phyloP scores from a whole-genome alignment of 2,329 filamentous ascomycete genomes.

The Colletotrichum melonis region DNA sequence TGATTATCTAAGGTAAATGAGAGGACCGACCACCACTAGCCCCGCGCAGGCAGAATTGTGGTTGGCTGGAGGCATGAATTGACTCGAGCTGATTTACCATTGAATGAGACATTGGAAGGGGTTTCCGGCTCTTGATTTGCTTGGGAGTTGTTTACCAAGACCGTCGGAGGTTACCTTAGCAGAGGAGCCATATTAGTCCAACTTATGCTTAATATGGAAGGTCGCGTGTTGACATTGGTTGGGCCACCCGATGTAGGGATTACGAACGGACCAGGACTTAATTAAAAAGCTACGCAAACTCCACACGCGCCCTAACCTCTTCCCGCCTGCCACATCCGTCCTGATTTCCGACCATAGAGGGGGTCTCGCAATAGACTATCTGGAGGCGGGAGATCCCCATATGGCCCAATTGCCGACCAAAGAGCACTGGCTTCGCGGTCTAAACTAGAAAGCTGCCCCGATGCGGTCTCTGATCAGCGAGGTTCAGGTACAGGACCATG shows the following conservation, averaged over 20 bases:
- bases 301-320: slow-evolving; percentile 14
- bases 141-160: not conserved
- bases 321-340: slow-evolving; percentile 29
- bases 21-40: not conserved
- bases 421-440: not conserved
- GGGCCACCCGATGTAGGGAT: not conserved
- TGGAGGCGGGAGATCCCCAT: slow-evolving; percentile 26
- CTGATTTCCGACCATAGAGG: slow-evolving; percentile 12
- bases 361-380: slow-evolving; percentile 18
- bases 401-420: slow-evolving; percentile 22
- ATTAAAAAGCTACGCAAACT: slow-evolving; percentile 11
- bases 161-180: slow-evolving; percentile 6
- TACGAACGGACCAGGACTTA: not conserved
- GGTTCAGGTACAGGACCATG: not conserved
- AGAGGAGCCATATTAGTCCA: slow-evolving; percentile 10
- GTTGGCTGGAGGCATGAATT: not conserved
- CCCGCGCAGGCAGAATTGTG: not conserved
- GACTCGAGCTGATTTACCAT: not conserved
- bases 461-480: not conserved
- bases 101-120: not conserved
- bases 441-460: not conserved
- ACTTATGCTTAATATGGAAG: slow-evolving; percentile 35
- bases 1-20: not conserved
- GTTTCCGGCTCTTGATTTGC: not conserved
- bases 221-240: slow-evolving; percentile 19